These are phyloP conservation scores for Solanum tarijense DNA, from an alignment of 257 asterid species.

Conservation along the genomic window DNA sequence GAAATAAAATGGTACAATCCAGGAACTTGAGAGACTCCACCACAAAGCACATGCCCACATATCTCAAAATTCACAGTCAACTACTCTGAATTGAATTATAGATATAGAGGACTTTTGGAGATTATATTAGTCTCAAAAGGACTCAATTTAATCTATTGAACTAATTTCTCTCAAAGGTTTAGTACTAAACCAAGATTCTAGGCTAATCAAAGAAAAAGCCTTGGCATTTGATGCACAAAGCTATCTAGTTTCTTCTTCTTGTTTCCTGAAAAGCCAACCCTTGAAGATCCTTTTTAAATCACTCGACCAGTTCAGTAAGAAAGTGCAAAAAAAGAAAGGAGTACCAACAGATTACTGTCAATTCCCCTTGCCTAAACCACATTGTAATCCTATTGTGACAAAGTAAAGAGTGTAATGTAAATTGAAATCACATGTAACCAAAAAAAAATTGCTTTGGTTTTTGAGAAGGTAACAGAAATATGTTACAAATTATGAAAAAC, in stretches of 20 bases:
- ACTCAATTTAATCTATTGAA: not conserved
- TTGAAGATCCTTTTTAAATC: not conserved
- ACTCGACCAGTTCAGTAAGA: not conserved
- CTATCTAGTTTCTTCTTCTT: not conserved
- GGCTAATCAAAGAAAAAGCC: not conserved
- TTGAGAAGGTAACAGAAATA: not conserved
- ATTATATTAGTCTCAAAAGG: not conserved
- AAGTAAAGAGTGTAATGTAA: not conserved
- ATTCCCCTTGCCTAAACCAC: not conserved
- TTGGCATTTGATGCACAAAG: not conserved
- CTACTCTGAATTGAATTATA: not conserved
- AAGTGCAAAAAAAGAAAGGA: not conserved
- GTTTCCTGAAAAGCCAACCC: not conserved
- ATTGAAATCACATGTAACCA: not conserved
- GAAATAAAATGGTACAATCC: not conserved
- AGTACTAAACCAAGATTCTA: not conserved
- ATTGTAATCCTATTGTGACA: not conserved
- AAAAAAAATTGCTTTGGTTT: not conserved
- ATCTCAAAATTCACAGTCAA: not conserved
- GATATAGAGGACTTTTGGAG: not conserved
- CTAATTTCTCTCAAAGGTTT: not conserved
- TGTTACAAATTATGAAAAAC: not conserved
- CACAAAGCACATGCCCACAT: not conserved
- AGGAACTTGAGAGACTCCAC: not conserved
- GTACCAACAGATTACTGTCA: not conserved